Evolutionary conservation across 768 basidiomycete genomes (phyloP).

Genomic region (Flagelloscypha sp.): DNA sequence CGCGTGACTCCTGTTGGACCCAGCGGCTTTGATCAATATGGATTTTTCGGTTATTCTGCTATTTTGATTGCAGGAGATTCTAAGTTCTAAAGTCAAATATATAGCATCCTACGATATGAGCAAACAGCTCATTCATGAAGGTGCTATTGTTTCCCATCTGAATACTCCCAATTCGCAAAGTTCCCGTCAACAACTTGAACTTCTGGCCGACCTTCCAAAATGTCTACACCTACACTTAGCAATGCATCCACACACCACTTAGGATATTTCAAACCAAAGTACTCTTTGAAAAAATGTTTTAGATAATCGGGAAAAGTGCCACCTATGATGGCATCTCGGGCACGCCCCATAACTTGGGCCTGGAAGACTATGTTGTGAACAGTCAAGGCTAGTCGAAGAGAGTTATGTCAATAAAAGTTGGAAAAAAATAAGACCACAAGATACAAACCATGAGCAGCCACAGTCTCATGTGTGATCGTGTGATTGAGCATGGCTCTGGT

Average conservation of each 20-base stretch:
- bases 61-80: too few relatives aligned
- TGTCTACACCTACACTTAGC: conserved; percentile 73
- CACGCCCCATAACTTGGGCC: conserved; percentile 80
- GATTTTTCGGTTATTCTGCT: too few relatives aligned
- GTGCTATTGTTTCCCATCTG: conserved; percentile 30
- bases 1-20: too few relatives aligned
- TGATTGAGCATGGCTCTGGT: conserved; percentile 74
- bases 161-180: conserved; percentile 79
- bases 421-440: conserved; percentile 12
- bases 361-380: conserved; percentile 82
- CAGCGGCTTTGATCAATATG: too few relatives aligned
- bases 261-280: conserved; percentile 74
- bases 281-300: conserved; percentile 63
- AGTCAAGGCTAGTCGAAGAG: conserved; percentile 50
- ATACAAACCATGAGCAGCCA: conserved; percentile 71
- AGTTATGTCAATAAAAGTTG: conserved; percentile 4
- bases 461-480: conserved; percentile 70
- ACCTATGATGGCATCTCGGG: conserved; percentile 70
- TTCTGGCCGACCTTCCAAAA: conserved; percentile 47
- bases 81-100: too few relatives aligned
- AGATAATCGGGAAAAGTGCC: conserved; percentile 77
- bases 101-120: too few relatives aligned
- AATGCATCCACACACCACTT: conserved; percentile 87
- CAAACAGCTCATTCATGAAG: too few relatives aligned
- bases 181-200: conserved; percentile 48